Evolutionary conservation across 129 eudicot species (phyloP).

Genomic region (Dittrichia graveolens): DNA sequence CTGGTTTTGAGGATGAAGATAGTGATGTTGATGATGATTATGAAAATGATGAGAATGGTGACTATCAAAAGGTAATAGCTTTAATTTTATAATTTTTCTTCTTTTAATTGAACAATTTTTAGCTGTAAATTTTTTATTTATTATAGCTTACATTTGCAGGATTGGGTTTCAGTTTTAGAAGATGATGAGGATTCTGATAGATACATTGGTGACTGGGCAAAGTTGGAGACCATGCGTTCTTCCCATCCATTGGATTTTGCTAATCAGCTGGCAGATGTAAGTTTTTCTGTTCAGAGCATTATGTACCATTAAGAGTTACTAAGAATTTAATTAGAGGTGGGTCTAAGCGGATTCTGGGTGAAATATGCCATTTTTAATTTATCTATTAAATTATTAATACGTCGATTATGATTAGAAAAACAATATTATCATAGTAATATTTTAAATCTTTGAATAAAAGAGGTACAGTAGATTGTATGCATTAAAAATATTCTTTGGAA

Average conservation of each 20-base stretch:
- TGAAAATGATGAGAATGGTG: constrained; percentile 52
- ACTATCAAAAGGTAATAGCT: constrained; percentile 46
- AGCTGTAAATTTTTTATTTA: constrained; percentile 9
- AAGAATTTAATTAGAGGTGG: no score
- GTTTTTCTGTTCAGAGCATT: constrained; percentile 50
- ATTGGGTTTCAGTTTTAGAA: constrained; percentile 70
- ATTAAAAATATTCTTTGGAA: background rate
- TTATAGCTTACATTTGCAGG: constrained; percentile 47
- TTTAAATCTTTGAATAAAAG: background rate
- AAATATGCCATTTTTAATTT: no score
- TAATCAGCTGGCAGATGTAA: constrained; percentile 66
- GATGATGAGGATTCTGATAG: constrained; percentile 65
- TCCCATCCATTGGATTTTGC: constrained; percentile 89
- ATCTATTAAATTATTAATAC: no score
- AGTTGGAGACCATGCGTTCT: constrained; percentile 86
- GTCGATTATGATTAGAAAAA: no score
- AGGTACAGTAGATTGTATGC: background rate
- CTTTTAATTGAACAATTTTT: constrained; percentile 22
- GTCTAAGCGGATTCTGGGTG: no score
- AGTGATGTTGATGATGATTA: constrained; percentile 59
- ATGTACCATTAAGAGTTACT: no score
- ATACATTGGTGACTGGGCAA: constrained; percentile 84
- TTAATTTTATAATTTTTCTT: constrained; percentile 12
- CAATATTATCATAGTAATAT: no score
- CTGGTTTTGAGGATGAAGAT: constrained; percentile 67